Percentiles rank a stretch among this genome's conserved stretches.
Conservation (phyloP, 129 eudicot species). For the Cynara cardunculus region DNA sequence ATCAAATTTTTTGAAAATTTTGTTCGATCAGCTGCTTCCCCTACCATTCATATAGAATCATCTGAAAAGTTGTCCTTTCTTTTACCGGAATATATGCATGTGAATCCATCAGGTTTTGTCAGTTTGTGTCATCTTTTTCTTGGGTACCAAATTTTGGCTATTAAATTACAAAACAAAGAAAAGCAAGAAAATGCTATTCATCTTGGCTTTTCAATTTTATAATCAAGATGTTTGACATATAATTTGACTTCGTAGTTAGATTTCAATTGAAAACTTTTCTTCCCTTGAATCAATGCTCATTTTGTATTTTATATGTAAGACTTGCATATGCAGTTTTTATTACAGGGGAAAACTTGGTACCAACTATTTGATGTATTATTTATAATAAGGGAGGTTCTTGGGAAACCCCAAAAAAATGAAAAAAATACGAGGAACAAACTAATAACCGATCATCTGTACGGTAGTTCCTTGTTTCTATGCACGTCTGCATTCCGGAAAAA, state of each 20-base stretch:
- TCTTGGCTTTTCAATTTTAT: constrained; percentile 1
- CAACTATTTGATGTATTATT: too few relatives aligned
- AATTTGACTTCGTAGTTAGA: constrained; percentile 25
- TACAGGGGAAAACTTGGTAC: background rate
- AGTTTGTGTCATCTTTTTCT: constrained; percentile 13
- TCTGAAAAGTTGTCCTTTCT: constrained; percentile 29
- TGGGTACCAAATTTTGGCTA: background rate
- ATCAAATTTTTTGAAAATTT: constrained; percentile 8
- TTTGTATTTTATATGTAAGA: constrained; percentile 19
- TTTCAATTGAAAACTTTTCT: constrained; percentile 11
- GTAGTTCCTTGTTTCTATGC: too few relatives aligned
- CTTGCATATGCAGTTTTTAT: background rate
- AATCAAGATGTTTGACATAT: constrained; percentile 22
- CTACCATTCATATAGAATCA: constrained; percentile 25
- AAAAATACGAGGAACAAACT: too few relatives aligned
- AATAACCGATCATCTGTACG: too few relatives aligned
- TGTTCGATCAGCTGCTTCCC: constrained; percentile 22
- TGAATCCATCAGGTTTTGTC: constrained; percentile 27
- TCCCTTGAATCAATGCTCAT: constrained; percentile 33
- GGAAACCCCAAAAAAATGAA: too few relatives aligned
- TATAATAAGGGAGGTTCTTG: too few relatives aligned
- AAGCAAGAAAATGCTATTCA: constrained; percentile 9
- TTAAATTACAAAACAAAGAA: constrained; percentile 2
- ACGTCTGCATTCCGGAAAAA: too few relatives aligned
- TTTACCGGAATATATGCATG: constrained; percentile 28